Evolutionary conservation across 2,329 filamentous ascomycete genomes (phyloP), one percentile per base, ranked within the genome.

Genomic region (Pyrenochaeta sp.): DNA sequence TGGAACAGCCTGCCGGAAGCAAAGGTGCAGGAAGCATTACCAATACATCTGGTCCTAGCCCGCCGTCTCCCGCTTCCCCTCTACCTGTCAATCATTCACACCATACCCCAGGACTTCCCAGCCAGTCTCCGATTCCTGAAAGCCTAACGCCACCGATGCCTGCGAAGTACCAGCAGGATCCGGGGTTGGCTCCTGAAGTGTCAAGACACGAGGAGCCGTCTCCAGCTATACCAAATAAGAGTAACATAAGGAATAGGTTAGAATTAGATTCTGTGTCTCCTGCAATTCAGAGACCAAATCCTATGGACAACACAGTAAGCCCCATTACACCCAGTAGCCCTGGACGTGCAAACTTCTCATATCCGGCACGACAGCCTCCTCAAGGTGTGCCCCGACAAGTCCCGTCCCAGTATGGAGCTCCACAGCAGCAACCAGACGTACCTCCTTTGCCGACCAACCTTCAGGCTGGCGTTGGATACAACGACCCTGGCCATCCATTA

Each of bases 211-310:
- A 54, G 12, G 49, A 58, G 31, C 56, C 61, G 7, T 73, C 69
- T 11, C 72, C 71, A 40, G 71, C 71, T 5, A 70, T 75, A 29
- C 72, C 72, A 29, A 64, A 64, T 31, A 72, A 65, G 43, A 75
- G 68, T 60, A 74, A 72, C 44, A 74, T 74, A 31, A 63, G 72
- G 29, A 62, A 74, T 37, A 64, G 69, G n/a, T 63, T 73, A 20
- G 72, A 75, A 43, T 52, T 74, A 10, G 67, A 69, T 49, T 71
- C 71, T 2, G 60, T 68, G 12, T 74, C 71, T 45, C 72, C 72
- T 12, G 70, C 64, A 4, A 51, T 73, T 7, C 68, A 74, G 47
- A 63, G 63, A n/a, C 67, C 68, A 7, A 72, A 75, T 23, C 72
- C 71, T 2, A 64, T 72, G 55, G 63, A 63, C 5, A 56, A 64